Evolutionary conservation across 2,329 filamentous ascomycete genomes (phyloP).

Genomic region (Sporothrix protearum): DNA sequence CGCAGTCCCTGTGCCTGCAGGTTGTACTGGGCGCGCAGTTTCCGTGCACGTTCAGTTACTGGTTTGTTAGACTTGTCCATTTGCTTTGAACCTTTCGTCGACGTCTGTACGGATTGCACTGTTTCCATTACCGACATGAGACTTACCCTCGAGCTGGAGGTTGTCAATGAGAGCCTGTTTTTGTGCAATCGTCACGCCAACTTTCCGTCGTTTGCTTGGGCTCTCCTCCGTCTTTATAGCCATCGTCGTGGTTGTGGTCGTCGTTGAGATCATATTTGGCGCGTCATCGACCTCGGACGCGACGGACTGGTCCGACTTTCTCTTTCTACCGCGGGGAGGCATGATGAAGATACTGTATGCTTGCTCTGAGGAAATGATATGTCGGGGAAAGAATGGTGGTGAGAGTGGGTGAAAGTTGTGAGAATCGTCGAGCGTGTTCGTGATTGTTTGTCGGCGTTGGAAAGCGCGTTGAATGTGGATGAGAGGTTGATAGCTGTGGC

Average conservation of each 20-base stretch:
- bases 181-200: conserved; percentile 64
- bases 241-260: conserved; percentile 23
- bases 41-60: conserved; percentile 86
- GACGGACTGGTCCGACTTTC: conserved; percentile 42
- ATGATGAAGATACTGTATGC: conserved; percentile 32
- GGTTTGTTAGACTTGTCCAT: conserved; percentile 5
- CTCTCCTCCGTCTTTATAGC: conserved; percentile 47
- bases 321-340: conserved; percentile 48
- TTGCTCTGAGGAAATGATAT: too few species aligned
- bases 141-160: conserved; percentile 78
- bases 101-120: not conserved
- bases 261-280: conserved; percentile 22
- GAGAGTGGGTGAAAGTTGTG: not conserved
- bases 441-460: conserved; percentile 7
- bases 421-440: not conserved
- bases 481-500: not conserved
- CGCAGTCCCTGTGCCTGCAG: conserved; percentile 81
- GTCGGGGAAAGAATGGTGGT: not conserved
- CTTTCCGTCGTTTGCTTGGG: conserved; percentile 59
- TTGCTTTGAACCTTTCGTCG: not conserved
- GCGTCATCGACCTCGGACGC: conserved; percentile 32
- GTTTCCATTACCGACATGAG: not conserved
- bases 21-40: conserved; percentile 82
- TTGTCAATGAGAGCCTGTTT: conserved; percentile 89
- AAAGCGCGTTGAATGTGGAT: conserved; percentile 5